Base-by-base conservation (phyloP, 345 rosid species). In the Populus nigra region DNA sequence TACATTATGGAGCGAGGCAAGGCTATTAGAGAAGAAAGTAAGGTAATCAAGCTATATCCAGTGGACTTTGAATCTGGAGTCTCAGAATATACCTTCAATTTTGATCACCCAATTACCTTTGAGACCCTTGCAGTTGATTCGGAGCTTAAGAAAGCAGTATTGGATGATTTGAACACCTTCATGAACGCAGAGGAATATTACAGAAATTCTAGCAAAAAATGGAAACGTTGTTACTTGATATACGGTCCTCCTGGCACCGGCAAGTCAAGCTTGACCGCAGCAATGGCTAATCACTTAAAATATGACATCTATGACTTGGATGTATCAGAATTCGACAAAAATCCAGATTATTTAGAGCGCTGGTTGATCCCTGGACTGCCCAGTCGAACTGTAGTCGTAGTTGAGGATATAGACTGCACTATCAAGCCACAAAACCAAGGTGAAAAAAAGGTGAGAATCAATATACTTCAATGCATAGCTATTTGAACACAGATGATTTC, bases 361-460 rank as follows among this genome's bases (percentile, higher is more conserved):
- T 69, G 10, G 35, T 7, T 86, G 62, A 36, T 82, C 73, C 76
- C 68, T 41, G 3, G 65, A 9, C 80, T 70, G 36, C 55, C 83
- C 0, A 84, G 76, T 41, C 75, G 69, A 15, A 78, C 87, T 1
- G 73, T 86, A 1, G 41, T 84, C 18, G 81, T 82, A 13, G 39
- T 86, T 25, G 86, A 86, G 63, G 87, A 82, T 18, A 80, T 77
- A 4, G 83, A 84, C 35, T 71, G 85, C 59, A 49, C 71, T 10
- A 68, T 78, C 74, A 39, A 68, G n/a, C 71, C 67, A 17, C 69
- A 84, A n/a, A 79, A 81, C 65, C 73, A 76, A 31, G 82, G 61
- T 41, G 16, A 73, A 16, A 71, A 68, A 12, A 25, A 68, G 45
- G 74, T 38, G 8, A 76, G 61, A 36, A 61, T 55, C 31, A 39